Evolutionary conservation across 164 flowering plant genomes (phyloP).

Genomic region (Chimonanthus praecox): DNA sequence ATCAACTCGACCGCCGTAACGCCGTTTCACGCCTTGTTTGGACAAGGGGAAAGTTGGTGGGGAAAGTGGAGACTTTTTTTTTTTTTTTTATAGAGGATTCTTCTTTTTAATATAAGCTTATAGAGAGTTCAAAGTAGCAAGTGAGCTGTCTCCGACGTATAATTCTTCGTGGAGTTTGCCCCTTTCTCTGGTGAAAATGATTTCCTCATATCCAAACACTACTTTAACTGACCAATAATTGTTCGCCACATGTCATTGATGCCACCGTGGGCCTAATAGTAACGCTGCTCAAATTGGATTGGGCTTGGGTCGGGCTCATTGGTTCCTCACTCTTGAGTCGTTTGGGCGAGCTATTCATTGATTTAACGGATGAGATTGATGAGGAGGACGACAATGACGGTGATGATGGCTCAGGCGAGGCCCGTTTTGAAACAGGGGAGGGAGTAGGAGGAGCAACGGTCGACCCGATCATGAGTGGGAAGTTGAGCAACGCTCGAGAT

Average conservation of each 20-base stretch:
- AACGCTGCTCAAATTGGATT: background rate
- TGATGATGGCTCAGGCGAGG: constrained; percentile 13
- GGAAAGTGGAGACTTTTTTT: too few relatives aligned
- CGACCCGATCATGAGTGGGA: constrained; percentile 29
- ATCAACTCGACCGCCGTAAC: too few relatives aligned
- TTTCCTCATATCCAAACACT: too few relatives aligned
- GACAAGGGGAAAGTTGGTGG: too few relatives aligned
- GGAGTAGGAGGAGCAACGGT: constrained; percentile 1
- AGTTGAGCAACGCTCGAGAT: constrained; percentile 35
- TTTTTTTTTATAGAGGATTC: too few relatives aligned
- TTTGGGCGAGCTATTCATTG: constrained; percentile 15
- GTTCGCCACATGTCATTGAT: constrained; percentile 1
- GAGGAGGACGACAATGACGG: constrained; percentile 4
- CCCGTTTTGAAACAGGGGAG: background rate
- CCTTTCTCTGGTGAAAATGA: too few relatives aligned
- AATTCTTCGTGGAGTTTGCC: too few relatives aligned
- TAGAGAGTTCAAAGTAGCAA: too few relatives aligned
- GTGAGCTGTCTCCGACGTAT: too few relatives aligned
- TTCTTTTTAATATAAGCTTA: too few relatives aligned
- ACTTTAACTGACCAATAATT: background rate
- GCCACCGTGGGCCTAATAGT: background rate
- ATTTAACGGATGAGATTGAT: background rate
- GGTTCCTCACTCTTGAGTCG: constrained; percentile 13
- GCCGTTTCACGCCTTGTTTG: too few relatives aligned
- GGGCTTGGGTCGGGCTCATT: constrained; percentile 1